These are phyloP conservation scores for Neurospora intermedia DNA, from an alignment of 495 filamentous ascomycete species.

Conservation along the genomic window DNA sequence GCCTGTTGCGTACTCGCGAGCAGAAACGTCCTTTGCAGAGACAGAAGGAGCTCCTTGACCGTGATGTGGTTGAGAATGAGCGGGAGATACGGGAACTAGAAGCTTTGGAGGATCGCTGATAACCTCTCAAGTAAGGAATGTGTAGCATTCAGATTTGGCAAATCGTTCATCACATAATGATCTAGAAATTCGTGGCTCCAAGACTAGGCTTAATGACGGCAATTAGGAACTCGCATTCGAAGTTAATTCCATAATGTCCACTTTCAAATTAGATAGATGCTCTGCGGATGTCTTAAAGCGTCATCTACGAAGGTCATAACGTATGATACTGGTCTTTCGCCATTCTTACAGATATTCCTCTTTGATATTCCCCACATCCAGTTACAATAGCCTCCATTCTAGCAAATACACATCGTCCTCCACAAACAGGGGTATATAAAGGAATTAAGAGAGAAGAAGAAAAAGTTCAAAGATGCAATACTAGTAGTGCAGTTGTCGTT, in stretches of 20 bases:
- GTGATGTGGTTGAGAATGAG: background rate
- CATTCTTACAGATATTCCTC: background rate
- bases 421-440: background rate
- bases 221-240: background rate
- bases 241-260: background rate
- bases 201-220: background rate
- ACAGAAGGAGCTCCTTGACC: background rate
- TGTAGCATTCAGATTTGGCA: background rate
- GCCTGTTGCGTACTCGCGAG: background rate
- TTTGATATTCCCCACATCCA: background rate
- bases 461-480: background rate
- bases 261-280: background rate
- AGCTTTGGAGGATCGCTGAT: background rate
- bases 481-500: background rate
- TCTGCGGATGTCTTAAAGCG: conserved; percentile 7
- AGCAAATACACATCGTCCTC: background rate
- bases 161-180: background rate
- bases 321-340: background rate
- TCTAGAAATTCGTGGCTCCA: background rate
- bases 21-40: background rate
- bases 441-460: background rate
- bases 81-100: background rate
- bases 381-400: background rate
- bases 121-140: background rate
- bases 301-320: conserved; percentile 4